Percentiles rank a stretch among this genome's conserved stretches.
phyloP scores from a whole-genome alignment of 2,329 filamentous ascomycete species.

The Pestalotiopsis sp. region DNA sequence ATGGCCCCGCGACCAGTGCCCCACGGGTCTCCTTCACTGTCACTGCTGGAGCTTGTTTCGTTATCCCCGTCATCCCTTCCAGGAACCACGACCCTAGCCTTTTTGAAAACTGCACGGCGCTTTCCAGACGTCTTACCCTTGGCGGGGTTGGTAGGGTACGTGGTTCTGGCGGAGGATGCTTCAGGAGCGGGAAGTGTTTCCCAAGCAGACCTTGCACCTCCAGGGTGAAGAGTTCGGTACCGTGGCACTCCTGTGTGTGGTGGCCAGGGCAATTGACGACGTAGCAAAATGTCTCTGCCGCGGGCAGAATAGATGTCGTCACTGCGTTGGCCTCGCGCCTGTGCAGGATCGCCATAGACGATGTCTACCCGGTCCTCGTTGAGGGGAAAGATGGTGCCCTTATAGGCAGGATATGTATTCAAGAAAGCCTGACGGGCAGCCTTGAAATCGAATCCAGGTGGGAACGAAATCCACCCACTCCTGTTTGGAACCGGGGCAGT shows the following conservation, averaged over 20 bases:
- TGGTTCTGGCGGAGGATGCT: background rate
- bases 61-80: background rate
- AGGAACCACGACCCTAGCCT: background rate
- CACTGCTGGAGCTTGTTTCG: background rate
- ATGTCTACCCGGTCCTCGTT: background rate
- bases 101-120: background rate
- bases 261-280: conserved; percentile 19
- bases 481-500: conserved; percentile 15
- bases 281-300: background rate
- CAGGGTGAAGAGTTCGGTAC: background rate
- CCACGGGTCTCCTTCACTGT: background rate
- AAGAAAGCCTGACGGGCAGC: conserved; percentile 14
- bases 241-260: conserved; percentile 12
- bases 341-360: conserved; percentile 11
- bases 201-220: background rate
- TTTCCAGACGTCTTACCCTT: background rate
- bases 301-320: conserved; percentile 15
- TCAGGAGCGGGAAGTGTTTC: background rate
- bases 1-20: background rate
- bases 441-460: conserved; percentile 12
- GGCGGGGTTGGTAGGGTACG: background rate
- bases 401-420: conserved; percentile 15
- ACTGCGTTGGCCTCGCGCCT: conserved; percentile 4
- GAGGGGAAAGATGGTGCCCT: conserved; percentile 18
- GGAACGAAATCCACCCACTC: conserved; percentile 19